Base-by-base conservation (phyloP, 805 yeast species). In the Kazachstania martiniae region DNA sequence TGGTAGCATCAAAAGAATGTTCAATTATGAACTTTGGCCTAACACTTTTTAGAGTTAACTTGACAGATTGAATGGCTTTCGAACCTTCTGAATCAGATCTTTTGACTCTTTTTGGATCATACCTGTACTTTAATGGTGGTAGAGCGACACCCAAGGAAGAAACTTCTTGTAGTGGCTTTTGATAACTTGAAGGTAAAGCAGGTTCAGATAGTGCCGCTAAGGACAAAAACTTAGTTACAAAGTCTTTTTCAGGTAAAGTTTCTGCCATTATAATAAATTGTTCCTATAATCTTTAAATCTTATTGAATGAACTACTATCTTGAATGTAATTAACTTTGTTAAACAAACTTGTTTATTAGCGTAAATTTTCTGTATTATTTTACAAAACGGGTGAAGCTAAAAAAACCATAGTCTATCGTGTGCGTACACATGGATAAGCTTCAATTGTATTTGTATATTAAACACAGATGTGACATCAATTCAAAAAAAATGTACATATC, bases 11-110 rank as follows among this genome's bases (percentile, higher is more conserved):
- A n/a, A 51, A 44, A 15, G 49, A 39, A 15, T 52, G 39, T 12
- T 49, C 41, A 12, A 60, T 40, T 24, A 59, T 51, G 53, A 82
- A 79, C 48, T 76, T 81, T 5, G 94, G 94, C 44, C 76, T 74
- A 34, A 84, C 68, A 19, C 87, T 78, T 53, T 77, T 78, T 49
- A 83, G 63, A 4, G 53, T 45, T 12, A 68, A 56, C 10, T 40
- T 37, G 13, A 44, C 32, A 24, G 29, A 15, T 8, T 18, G 18
- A 5, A 22, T 8, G 12, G 17, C 16, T 5, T 29, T 18, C n/a
- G 17, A 17, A 14, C 25, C 16, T 2, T 17, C 27, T 9, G 34
- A 12, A 10, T 24, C 7, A 10, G 33, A 23, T 12, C 21, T 16
- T 21, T 38, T 45, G 8, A 31, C 29, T 28, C 43, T 44, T 9